Percentiles rank a stretch among this genome's conserved stretches.
phyloP scores from a whole-genome alignment of 108 stramenopile genomes.

The Halocafeteria seosinensis region DNA sequence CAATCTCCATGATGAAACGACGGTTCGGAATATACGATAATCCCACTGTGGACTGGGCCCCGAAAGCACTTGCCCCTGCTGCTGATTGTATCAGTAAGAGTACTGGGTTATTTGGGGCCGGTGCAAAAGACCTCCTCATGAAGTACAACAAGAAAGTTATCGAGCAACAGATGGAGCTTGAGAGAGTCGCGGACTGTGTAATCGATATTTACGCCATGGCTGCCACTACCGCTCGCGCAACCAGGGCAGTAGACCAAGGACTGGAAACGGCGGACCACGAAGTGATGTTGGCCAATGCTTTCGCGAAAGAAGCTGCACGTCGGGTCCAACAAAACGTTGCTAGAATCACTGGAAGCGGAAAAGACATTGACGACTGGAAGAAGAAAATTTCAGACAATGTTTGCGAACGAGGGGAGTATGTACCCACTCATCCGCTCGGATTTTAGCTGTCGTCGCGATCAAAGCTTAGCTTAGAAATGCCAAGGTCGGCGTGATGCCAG shows the following conservation, averaged over 20 bases:
- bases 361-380: not conserved
- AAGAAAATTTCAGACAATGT: not conserved
- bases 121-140: not conserved
- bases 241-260: not conserved
- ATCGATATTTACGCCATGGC: not conserved
- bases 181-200: not conserved
- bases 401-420: not conserved
- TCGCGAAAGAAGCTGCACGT: not conserved
- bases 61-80: not conserved
- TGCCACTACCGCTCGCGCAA: not conserved
- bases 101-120: not conserved
- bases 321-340: not conserved
- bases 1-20: not conserved
- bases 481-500: too few species aligned
- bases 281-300: not conserved
- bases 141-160: conserved; percentile 3
- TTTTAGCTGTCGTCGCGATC: not conserved
- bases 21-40: not conserved
- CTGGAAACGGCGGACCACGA: not conserved
- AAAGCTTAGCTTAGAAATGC: too few species aligned
- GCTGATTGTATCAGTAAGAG: not conserved
- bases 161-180: not conserved
- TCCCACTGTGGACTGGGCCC: not conserved
- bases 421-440: not conserved
- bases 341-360: not conserved